Evolutionary conservation across 257 asterid genomes (phyloP), one percentile per base, ranked within the genome.

Genomic region (Solanum chmielewskii): DNA sequence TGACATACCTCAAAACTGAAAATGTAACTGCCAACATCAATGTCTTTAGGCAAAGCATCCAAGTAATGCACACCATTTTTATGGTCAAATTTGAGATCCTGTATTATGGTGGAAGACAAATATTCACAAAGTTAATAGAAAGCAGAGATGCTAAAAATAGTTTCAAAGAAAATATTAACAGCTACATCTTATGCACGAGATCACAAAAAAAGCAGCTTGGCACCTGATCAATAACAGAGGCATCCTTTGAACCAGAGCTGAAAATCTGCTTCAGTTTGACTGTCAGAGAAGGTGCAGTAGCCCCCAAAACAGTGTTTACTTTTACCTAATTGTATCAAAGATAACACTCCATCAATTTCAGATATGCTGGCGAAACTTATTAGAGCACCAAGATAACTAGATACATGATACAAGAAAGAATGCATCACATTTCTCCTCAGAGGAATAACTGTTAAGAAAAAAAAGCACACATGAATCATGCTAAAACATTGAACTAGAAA

Each of bases 191-290:
- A 86, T 83, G 90, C 69, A 73, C 83, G 85, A 74, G 88, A 33
- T 80, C 74, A 88, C 88, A 25, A 86, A 70, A 27, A 37, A 70
- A 85, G 6, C 47, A 29, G 35, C 85, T 88, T 86, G 87, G 87
- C 76, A 97, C 99, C 99, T 96, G 98, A 86, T 96, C 89, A 88
- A 94, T 85, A 87, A 96, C 80, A 12, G 99, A 92, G 69, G 98
- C 95, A 92, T 97, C 99, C 92, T 93, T 93, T 68, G 99, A 93
- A 78, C 94, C 99, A 86, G 96, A 90, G 89, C 88, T 52, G 87
- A 94, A 93, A 74, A 96, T 93, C 91, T 97, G 99, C 97, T 75
- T 94, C 90, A 97, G 97, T 89, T 92, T 95, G 87, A 97, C 98
- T 7, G 98, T 91, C 85, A 96, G 90, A 88, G 97, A 90, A 70